phyloP scores from a whole-genome alignment of 164 flowering plant species.

The Pachysandra terminalis region DNA sequence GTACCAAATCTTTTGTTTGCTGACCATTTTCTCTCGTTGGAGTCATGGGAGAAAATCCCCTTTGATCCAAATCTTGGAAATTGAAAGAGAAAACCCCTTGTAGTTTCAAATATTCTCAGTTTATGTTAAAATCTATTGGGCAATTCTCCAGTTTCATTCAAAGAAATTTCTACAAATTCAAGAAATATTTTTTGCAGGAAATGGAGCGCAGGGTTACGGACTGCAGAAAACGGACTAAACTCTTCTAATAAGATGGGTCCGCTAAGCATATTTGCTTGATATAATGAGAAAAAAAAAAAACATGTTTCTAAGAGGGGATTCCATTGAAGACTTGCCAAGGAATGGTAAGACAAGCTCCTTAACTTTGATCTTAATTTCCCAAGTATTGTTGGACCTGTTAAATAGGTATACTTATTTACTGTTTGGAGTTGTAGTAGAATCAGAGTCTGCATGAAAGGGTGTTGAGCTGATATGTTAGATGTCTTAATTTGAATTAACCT shows the following conservation, averaged over 20 bases:
- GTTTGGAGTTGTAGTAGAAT: no score
- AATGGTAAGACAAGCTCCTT: no score
- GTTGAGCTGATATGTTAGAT: no score
- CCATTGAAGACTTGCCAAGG: no score
- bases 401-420: no score
- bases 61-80: not conserved
- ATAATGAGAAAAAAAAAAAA: not conserved
- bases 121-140: not conserved
- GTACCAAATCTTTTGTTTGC: slow-evolving; percentile 1
- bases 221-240: slow-evolving; percentile 44
- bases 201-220: slow-evolving; percentile 44
- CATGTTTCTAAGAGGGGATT: no score
- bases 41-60: not conserved
- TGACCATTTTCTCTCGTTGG: not conserved
- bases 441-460: no score
- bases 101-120: not conserved
- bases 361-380: no score
- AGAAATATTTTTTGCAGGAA: slow-evolving; percentile 38
- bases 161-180: slow-evolving; percentile 4
- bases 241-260: slow-evolving; percentile 54
- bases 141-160: not conserved
- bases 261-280: slow-evolving; percentile 52
- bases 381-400: no score
- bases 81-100: not conserved
- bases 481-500: no score